These are phyloP conservation scores for Mortierella alpina DNA, from an alignment of 192 early-diverging fungal species.

Conservation along the genomic window DNA sequence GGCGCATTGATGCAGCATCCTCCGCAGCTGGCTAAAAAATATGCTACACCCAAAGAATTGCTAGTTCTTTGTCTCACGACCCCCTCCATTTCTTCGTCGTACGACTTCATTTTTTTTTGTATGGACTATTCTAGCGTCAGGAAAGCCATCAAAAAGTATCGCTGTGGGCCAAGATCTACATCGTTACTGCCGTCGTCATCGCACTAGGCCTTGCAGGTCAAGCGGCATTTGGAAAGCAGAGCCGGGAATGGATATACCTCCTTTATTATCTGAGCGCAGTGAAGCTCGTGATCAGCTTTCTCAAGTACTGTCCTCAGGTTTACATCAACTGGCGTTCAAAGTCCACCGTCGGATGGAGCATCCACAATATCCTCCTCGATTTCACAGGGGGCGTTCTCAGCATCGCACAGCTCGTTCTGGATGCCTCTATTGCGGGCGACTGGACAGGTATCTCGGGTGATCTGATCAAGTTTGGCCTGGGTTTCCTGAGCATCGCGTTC, in stretches of 20 bases:
- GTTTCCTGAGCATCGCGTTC: conserved; percentile 82
- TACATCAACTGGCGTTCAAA: conserved; percentile 77
- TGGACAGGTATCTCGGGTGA: conserved; percentile 57
- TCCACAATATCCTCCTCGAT: conserved; percentile 89
- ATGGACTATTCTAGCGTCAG: background rate
- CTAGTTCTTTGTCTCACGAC: too few species aligned
- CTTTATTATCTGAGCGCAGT: conserved; percentile 81
- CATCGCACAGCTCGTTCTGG: conserved; percentile 80
- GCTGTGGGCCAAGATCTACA: conserved; percentile 35
- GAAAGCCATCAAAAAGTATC: conserved; percentile 62
- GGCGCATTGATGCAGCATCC: too few species aligned
- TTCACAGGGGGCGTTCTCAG: conserved; percentile 85
- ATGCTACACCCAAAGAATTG: too few species aligned
- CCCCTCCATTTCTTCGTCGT: too few species aligned
- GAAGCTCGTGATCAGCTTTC: conserved; percentile 81
- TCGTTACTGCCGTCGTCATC: conserved; percentile 24
- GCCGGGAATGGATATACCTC: conserved; percentile 62
- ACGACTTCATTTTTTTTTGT: too few species aligned
- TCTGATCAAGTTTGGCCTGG: conserved; percentile 81
- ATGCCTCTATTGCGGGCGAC: conserved; percentile 63
- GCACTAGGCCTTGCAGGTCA: background rate
- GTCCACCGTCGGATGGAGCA: conserved; percentile 92
- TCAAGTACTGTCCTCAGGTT: conserved; percentile 85
- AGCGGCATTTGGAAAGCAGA: too few species aligned
- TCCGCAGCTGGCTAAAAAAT: too few species aligned